Conservation (phyloP, 768 basidiomycete genomes). For the Boletus rex-veris region DNA sequence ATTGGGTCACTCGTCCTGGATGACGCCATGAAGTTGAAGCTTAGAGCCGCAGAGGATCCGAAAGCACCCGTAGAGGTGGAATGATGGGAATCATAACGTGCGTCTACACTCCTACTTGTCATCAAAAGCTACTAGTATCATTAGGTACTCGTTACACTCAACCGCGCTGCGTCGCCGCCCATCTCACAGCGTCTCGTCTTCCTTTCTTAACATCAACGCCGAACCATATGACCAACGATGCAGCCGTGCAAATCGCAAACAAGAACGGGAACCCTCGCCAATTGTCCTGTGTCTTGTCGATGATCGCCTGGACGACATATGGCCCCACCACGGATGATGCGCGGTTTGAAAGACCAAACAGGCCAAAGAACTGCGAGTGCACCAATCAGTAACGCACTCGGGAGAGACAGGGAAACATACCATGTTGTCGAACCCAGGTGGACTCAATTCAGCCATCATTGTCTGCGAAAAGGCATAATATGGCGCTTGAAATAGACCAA, state of each 20-base stretch:
- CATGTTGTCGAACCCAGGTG: slow-evolving; percentile 86
- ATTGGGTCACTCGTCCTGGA: slow-evolving; percentile 14
- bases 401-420: slow-evolving; percentile 21
- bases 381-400: background rate
- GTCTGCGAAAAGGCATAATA: slow-evolving; percentile 86
- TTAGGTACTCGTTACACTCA: background rate
- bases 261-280: slow-evolving; percentile 87
- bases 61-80: no score
- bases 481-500: slow-evolving; percentile 80
- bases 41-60: no score
- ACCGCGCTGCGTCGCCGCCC: slow-evolving; percentile 41
- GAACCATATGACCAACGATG: slow-evolving; percentile 78
- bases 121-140: no score
- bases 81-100: no score
- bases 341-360: slow-evolving; percentile 81
- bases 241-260: slow-evolving; percentile 63
- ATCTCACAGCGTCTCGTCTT: slow-evolving; percentile 54
- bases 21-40: background rate
- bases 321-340: slow-evolving; percentile 87
- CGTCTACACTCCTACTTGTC: no score
- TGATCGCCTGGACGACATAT: slow-evolving; percentile 82
- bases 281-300: slow-evolving; percentile 65
- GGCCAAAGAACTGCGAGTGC: slow-evolving; percentile 69
- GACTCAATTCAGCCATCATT: slow-evolving; percentile 87
- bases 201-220: slow-evolving; percentile 63